Percentiles rank a stretch among this genome's conserved stretches.
Evolutionary conservation across 108 stramenopile genomes (phyloP).

Genomic region (Nitzschia sp.): DNA sequence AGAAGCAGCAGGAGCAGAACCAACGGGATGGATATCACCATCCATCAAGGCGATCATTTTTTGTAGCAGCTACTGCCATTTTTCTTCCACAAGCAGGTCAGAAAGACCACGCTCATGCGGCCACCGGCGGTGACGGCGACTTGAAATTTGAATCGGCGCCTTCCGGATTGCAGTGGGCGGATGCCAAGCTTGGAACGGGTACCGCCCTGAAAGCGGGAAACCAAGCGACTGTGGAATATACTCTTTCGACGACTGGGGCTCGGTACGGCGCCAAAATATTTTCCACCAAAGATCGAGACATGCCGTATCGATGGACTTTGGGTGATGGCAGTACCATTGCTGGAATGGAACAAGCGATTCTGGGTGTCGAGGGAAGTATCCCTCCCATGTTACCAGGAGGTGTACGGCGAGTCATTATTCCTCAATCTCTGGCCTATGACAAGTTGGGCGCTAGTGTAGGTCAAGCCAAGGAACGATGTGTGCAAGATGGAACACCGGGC

Average conservation of each 20-base stretch:
- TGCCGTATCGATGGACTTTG: conserved; percentile 65
- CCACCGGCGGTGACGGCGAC: conserved; percentile 13
- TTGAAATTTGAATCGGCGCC: conserved; percentile 40
- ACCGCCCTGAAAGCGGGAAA: conserved; percentile 32
- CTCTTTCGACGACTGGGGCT: conserved; percentile 75
- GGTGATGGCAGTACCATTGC: conserved; percentile 67
- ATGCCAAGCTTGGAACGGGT: conserved; percentile 60
- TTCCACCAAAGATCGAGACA: conserved; percentile 49
- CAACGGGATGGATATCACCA: no score
- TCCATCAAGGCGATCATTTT: no score
- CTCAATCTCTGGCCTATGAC: conserved; percentile 52
- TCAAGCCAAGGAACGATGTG: conserved; percentile 10
- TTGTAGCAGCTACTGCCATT: no score
- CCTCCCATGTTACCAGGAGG: conserved; percentile 61
- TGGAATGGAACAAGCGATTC: conserved; percentile 66
- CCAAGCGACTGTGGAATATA: conserved; percentile 66
- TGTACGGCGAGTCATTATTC: conserved; percentile 67
- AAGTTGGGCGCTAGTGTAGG: conserved; percentile 21
- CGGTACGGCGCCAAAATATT: conserved; percentile 72
- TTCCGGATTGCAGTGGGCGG: conserved; percentile 64
- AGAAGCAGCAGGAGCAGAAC: no score
- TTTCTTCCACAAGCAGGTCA: no score
- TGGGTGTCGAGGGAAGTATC: conserved; percentile 37
- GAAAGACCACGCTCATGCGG: no score
- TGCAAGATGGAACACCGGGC: conserved; percentile 56